A percentile compares a stretch with the other conserved stretches of the same genome.
phyloP scores from a whole-genome alignment of 495 filamentous ascomycete species.

The Aspergillus bridgeri region DNA sequence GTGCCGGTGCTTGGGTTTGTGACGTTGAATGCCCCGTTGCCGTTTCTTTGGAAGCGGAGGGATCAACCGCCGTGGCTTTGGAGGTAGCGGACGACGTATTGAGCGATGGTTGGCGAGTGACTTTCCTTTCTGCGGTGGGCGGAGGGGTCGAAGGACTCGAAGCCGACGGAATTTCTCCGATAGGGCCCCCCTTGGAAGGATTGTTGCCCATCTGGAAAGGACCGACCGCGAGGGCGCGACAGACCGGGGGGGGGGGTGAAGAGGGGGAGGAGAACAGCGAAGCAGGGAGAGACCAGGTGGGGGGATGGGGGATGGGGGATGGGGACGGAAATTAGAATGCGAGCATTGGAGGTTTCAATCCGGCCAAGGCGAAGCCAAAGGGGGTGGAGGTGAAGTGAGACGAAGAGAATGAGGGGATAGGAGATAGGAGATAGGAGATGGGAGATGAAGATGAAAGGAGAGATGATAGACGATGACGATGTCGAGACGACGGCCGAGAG shows the following conservation, averaged over 20 bases:
- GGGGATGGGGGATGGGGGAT: not conserved
- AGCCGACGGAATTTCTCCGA: slow-evolving; percentile 32
- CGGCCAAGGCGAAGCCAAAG: slow-evolving; percentile 6
- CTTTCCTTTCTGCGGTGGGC: slow-evolving; percentile 33
- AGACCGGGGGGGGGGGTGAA: not conserved
- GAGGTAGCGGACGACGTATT: slow-evolving; percentile 34
- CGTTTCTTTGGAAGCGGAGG: slow-evolving; percentile 40
- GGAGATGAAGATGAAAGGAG: not conserved
- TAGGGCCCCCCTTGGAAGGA: slow-evolving; percentile 46
- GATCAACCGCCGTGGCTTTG: slow-evolving; percentile 41
- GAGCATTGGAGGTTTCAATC: slow-evolving; percentile 23
- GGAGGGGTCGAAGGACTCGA: slow-evolving; percentile 23
- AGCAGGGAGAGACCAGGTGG: slow-evolving; percentile 6
- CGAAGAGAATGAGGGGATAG: slow-evolving; percentile 3
- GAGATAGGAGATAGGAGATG: not conserved
- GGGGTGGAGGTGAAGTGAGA: not conserved
- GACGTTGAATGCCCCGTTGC: slow-evolving; percentile 40
- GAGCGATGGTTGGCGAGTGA: slow-evolving; percentile 39
- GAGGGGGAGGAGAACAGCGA: slow-evolving; percentile 5
- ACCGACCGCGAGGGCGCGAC: slow-evolving; percentile 8
- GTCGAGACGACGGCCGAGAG: slow-evolving; percentile 7
- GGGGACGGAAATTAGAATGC: slow-evolving; percentile 7
- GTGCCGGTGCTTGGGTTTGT: slow-evolving; percentile 32
- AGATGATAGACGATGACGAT: slow-evolving; percentile 28
- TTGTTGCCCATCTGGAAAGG: slow-evolving; percentile 47